A percentile compares a stretch with the other conserved stretches of the same genome.
phyloP scores from a whole-genome alignment of 768 basidiomycete genomes.

The Auricularia heimuer region DNA sequence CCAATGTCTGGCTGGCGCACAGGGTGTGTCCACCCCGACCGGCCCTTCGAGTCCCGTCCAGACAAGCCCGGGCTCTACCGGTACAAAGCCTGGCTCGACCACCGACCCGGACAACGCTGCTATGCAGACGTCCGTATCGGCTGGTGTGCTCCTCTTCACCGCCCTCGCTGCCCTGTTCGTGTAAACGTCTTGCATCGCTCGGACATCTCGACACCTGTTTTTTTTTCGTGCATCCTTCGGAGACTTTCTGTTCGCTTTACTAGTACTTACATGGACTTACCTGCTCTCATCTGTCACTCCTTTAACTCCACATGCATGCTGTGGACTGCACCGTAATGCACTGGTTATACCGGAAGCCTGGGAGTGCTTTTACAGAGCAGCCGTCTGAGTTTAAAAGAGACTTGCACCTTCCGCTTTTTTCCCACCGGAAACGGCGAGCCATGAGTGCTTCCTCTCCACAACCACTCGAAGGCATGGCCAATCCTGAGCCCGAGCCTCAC shows the following conservation, averaged over 20 bases:
- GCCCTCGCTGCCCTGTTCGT: too few species aligned
- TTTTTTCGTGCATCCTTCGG: too few species aligned
- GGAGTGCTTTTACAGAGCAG: too few species aligned
- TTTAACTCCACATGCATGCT: too few species aligned
- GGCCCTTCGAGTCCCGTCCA: constrained; percentile 14
- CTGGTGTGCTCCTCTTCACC: background rate
- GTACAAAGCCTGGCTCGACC: too few species aligned
- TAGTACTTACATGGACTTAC: too few species aligned
- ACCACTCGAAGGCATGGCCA: background rate
- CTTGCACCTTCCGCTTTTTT: background rate
- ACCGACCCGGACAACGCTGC: background rate
- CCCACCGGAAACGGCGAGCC: background rate
- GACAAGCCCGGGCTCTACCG: background rate
- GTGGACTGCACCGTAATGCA: too few species aligned
- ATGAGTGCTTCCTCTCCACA: background rate
- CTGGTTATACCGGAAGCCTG: too few species aligned
- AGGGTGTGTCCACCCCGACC: constrained; percentile 54
- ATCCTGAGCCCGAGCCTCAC: background rate
- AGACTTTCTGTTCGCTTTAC: too few species aligned
- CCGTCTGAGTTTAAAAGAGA: background rate
- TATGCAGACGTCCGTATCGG: background rate
- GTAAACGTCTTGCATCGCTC: too few species aligned
- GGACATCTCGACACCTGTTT: too few species aligned
- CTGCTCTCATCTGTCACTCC: too few species aligned
- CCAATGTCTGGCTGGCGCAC: constrained; percentile 57